Evolutionary conservation across 495 filamentous ascomycete species (phyloP).

Genomic region (Elasticomyces elasticus): DNA sequence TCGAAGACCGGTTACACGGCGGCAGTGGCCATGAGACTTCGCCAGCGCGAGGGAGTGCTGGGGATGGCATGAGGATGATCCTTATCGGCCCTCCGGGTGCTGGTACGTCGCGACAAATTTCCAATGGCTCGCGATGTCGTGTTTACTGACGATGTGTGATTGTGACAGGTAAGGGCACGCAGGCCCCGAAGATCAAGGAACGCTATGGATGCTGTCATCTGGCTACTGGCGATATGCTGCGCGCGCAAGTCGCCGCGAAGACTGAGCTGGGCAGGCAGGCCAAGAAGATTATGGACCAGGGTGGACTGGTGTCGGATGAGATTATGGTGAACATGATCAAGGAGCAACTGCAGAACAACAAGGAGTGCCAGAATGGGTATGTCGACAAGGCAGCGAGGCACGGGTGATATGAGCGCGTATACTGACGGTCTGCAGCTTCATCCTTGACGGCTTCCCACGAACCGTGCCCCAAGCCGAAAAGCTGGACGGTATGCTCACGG

Average conservation of each 20-base stretch:
- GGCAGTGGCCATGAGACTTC: conserved; percentile 32
- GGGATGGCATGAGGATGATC: conserved; percentile 76
- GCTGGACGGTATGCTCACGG: conserved; percentile 79
- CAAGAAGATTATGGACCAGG: conserved; percentile 99
- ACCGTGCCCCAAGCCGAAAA: conserved; percentile 92
- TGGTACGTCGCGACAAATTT: conserved; percentile 61
- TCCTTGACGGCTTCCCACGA: conserved; percentile 95
- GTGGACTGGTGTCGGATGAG: conserved; percentile 94
- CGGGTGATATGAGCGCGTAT: conserved; percentile 12
- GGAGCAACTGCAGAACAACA: conserved; percentile 85
- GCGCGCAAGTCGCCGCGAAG: conserved; percentile 97
- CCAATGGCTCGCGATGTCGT: not conserved
- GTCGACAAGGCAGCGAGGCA: not conserved
- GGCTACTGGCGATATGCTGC: conserved; percentile 98
- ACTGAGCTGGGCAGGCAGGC: conserved; percentile 87
- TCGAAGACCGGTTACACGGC: conserved; percentile 51
- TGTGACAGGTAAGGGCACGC: conserved; percentile 86
- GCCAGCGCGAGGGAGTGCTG: conserved; percentile 38
- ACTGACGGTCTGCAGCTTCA: conserved; percentile 58
- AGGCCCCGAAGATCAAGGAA: conserved; percentile 95
- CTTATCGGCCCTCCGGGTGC: conserved; percentile 96
- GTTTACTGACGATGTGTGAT: not conserved
- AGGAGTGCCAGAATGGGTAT: conserved; percentile 91
- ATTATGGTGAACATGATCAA: conserved; percentile 99
- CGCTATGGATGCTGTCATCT: conserved; percentile 94